phyloP scores from a whole-genome alignment of 352 stramenopile species.

The Phytopythium ostracodes region DNA sequence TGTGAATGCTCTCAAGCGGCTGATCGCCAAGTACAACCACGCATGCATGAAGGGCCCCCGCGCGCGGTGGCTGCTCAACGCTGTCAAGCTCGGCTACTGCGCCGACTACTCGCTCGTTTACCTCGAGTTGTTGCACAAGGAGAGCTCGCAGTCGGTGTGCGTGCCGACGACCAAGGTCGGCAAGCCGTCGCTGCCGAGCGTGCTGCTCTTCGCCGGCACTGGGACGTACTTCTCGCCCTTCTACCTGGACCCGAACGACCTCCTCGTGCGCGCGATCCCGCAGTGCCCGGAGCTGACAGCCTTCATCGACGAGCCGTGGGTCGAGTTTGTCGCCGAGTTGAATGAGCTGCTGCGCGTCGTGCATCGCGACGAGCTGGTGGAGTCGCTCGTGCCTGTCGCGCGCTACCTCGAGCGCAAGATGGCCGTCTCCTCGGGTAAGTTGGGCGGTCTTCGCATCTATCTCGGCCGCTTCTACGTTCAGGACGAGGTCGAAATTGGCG shows the following conservation, averaged over 20 bases:
- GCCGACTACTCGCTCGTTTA: constrained; percentile 81
- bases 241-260: constrained; percentile 76
- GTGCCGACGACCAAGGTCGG: constrained; percentile 70
- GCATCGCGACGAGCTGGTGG: constrained; percentile 51
- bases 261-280: constrained; percentile 73
- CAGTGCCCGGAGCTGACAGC: constrained; percentile 73
- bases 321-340: constrained; percentile 79
- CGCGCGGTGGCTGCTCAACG: constrained; percentile 62
- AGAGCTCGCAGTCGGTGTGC: constrained; percentile 64
- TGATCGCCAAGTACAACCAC: constrained; percentile 76
- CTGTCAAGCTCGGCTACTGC: constrained; percentile 74
- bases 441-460: constrained; percentile 68
- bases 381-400: constrained; percentile 59
- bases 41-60: constrained; percentile 77
- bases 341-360: constrained; percentile 75
- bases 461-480: constrained; percentile 73
- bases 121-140: constrained; percentile 71
- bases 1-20: constrained; percentile 72
- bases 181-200: constrained; percentile 64
- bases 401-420: constrained; percentile 61
- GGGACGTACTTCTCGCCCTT: constrained; percentile 79
- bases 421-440: constrained; percentile 27
- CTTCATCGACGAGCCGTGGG: constrained; percentile 85
- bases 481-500: constrained; percentile 55
- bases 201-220: constrained; percentile 71